phyloP scores from a whole-genome alignment of 2,329 filamentous ascomycete genomes.

The Cladosporium phlei region DNA sequence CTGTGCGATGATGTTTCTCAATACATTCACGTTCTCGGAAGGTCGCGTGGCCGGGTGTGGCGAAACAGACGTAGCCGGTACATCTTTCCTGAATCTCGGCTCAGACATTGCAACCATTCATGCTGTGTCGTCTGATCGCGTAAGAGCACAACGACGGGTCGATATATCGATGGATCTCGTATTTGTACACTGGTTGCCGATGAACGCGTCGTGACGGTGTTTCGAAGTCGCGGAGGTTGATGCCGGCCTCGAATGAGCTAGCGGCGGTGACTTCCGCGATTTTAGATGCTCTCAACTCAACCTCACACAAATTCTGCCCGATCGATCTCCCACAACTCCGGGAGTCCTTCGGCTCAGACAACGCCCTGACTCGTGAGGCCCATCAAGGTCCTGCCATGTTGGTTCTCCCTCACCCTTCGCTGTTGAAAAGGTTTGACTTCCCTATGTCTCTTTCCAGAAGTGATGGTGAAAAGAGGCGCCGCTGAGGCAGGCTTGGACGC shows the following conservation, averaged over 20 bases:
- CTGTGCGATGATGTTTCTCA: conserved; percentile 1
- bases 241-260: no score
- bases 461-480: conserved; percentile 16
- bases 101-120: no score
- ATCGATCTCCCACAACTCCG: conserved; percentile 2
- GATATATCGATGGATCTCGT: no score
- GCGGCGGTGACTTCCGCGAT: no score
- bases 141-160: no score
- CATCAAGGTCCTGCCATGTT: conserved; percentile 11
- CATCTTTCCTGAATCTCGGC: not conserved
- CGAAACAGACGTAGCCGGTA: not conserved
- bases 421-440: not conserved
- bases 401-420: not conserved
- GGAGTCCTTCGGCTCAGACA: not conserved
- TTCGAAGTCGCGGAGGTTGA: no score
- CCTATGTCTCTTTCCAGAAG: not conserved
- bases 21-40: not conserved
- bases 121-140: no score
- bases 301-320: no score
- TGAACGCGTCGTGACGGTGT: no score
- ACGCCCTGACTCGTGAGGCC: not conserved
- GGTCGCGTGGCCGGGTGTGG: not conserved
- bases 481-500: conserved; percentile 9
- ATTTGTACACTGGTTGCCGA: no score
- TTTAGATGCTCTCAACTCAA: no score